These are phyloP conservation scores for Agrocybe praecox DNA, from an alignment of 768 basidiomycete species.

Conservation along the genomic window DNA sequence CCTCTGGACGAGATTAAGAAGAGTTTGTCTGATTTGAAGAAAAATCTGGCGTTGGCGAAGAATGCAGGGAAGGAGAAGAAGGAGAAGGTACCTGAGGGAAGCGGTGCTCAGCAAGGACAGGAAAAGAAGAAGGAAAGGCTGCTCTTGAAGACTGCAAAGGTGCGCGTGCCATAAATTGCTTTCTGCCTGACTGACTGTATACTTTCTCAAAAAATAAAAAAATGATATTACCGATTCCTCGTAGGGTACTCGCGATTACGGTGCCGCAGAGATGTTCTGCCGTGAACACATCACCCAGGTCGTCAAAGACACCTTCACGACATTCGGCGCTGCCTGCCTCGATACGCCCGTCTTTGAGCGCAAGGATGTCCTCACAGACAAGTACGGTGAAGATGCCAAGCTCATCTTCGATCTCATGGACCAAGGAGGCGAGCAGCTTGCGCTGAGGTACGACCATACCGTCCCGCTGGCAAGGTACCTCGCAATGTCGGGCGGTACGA, in stretches of 20 bases:
- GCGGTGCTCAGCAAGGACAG: conserved; percentile 31
- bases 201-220: conserved; percentile 9
- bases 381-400: conserved; percentile 97
- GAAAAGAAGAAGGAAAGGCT: conserved; percentile 68
- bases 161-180: conserved; percentile 39
- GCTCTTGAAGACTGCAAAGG: conserved; percentile 93
- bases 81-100: conserved; percentile 23
- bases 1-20: conserved; percentile 70
- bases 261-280: conserved; percentile 89
- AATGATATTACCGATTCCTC: conserved; percentile 2
- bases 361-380: conserved; percentile 93
- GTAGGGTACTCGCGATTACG: conserved; percentile 94
- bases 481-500: conserved; percentile 91
- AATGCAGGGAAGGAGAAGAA: conserved; percentile 44
- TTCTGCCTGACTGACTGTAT: background rate
- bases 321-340: conserved; percentile 88
- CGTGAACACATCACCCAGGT: conserved; percentile 88
- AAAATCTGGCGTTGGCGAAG: conserved; percentile 46
- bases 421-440: conserved; percentile 96
- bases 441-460: conserved; percentile 94
- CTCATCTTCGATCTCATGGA: conserved; percentile 98
- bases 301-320: conserved; percentile 85
- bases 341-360: conserved; percentile 99
- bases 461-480: conserved; percentile 95
- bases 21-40: conserved; percentile 71